Base-by-base conservation (phyloP, 768 basidiomycete genomes). In the Lepiota venenata region DNA sequence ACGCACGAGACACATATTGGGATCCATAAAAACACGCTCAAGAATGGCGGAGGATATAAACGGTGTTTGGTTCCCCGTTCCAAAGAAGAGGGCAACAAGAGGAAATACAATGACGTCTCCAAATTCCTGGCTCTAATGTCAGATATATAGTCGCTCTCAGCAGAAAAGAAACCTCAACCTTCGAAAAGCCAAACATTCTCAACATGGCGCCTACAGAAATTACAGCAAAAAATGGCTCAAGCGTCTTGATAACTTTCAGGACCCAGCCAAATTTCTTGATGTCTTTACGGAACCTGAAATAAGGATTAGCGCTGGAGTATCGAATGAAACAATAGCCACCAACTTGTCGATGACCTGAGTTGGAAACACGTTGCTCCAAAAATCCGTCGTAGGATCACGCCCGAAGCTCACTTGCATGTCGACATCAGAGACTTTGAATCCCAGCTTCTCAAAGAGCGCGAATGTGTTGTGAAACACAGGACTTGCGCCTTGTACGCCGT, bases 351-450 rank as follows among this genome's bases (percentile, higher is more conserved):
- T 67, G 12, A 66, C 65, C 49, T 58, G 61, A 45, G 65, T 67
- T 2, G 69, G 68, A 49, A 68, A 68, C 7, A 69, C 64, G 25
- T 67, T 68, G 56, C 58, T 67, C 66, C 65, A 69, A 37, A 68
- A 68, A 14, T 70, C 66, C 1, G 53, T 61, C 16, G 63, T 64
- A 27, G 59, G 59, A 21, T 68, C 66, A 14, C 59, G 60, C 14
- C 66, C 68, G 52, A 70, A 66, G 50, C 68, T 68, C 22, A 69
- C 66, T 53, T 69, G 69, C 61, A 69, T 66, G 16, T 59, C 66
- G 18, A 70, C 64, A 41, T 66, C 64, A 37, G 64, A 60, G 4
- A 64, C 61, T 37, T 55, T 58, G 57, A 67, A 68, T 8, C 66
- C 68, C 10, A 67, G 58, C n/a, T 47, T 61, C n/a, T 70, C 62